Base-by-base conservation (phyloP, 1,284 basidiomycete species). In the Ustilago xerochloae region DNA sequence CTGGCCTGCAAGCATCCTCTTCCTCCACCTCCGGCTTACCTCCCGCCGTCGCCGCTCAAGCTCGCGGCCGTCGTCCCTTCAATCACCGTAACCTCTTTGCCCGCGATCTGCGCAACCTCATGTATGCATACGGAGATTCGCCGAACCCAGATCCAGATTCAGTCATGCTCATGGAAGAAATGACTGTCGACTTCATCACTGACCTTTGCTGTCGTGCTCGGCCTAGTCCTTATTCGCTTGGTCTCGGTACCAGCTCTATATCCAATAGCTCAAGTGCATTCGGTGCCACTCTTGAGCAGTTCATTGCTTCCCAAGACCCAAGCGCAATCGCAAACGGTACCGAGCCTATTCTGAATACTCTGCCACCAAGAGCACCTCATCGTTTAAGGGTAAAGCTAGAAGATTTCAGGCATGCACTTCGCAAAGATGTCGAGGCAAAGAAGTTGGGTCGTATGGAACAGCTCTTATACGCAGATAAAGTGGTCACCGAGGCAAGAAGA, bases 121-220 rank as follows among this genome's bases (percentile, higher is more conserved):
- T 96, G 93, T 96, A 94, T 80, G 93, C 92, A n/a, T 97, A 94
- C 83, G 94, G 94, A 18, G 94, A 97, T 81, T 92, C 93, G 80
- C 88, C 91, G 18, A 91, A 93, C 74, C 92, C 93, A 0, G 90
- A 92, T 8, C 91, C 89, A 47, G 94, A 96, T 76, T 91, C 92
- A 0, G 91, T 95, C 29, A 91, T 90, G 78, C 91, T 97, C 29
- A 92, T 97, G 91, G 94, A 97, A 84, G 94, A 96, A 82, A 94
- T 97, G 70, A 86, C 95, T 39, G 89, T 95, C 46, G 93, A 95
- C 83, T 95, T 93, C 78, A 92, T 97, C 73, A 90, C 90, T 32
- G 93, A 96, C 78, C 88, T 97, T 16, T 81, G 80, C 59, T 68
- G 79, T 46, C 45, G 93, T 92, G 84, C 80, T 90, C 88, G 63